Percentiles rank a stretch among this genome's conserved stretches.
Evolutionary conservation across 2,329 filamentous ascomycete genomes (phyloP).

Genomic region (Aspergillus bombycis): DNA sequence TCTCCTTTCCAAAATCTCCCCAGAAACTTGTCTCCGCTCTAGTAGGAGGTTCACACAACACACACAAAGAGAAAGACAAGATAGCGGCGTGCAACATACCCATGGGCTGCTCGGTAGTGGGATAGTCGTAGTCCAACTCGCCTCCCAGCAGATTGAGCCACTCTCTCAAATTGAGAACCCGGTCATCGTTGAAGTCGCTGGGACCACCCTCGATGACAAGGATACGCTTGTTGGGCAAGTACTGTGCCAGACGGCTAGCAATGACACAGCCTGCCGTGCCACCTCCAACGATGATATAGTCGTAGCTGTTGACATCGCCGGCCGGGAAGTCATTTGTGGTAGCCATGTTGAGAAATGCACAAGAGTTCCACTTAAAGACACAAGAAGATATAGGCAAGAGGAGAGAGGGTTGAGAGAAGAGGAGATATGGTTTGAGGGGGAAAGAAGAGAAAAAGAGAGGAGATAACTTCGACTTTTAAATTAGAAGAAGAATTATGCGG

Average conservation of each 20-base stretch:
- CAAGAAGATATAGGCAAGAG: conserved; percentile 12
- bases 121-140: conserved; percentile 89
- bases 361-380: conserved; percentile 8
- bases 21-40: background rate
- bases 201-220: conserved; percentile 87
- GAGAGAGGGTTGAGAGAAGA: conserved; percentile 6
- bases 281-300: conserved; percentile 84
- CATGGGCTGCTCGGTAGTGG: conserved; percentile 85
- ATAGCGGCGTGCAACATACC: conserved; percentile 45
- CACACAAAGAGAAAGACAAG: no score
- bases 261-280: conserved; percentile 86
- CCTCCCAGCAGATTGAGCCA: conserved; percentile 85
- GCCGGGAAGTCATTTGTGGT: conserved; percentile 70
- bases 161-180: conserved; percentile 82
- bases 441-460: conserved; percentile 9
- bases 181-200: conserved; percentile 85
- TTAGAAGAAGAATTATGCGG: conserved; percentile 6
- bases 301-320: conserved; percentile 68
- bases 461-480: conserved; percentile 12
- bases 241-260: conserved; percentile 76
- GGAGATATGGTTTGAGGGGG: conserved; percentile 8
- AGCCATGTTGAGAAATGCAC: conserved; percentile 49
- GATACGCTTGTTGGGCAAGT: conserved; percentile 78
- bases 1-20: background rate
- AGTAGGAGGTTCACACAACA: background rate